phyloP scores from a whole-genome alignment of 495 filamentous ascomycete genomes.

The Viridothelium virens region DNA sequence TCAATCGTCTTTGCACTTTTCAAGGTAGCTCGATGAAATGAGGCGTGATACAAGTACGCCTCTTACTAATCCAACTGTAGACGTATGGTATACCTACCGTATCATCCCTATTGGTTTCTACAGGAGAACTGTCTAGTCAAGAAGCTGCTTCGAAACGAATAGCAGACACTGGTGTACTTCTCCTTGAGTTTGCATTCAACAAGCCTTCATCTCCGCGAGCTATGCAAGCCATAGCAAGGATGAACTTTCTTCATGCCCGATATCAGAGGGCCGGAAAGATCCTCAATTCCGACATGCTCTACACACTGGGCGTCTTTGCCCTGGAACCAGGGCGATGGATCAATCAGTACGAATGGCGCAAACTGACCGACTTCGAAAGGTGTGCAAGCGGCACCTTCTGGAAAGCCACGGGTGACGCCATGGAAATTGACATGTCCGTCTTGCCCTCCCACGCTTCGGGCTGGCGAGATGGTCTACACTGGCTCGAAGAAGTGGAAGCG shows the following conservation, averaged over 20 bases:
- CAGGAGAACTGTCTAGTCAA: slow-evolving; percentile 10
- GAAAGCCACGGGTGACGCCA: slow-evolving; percentile 37
- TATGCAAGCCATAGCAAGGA: slow-evolving; percentile 15
- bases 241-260: slow-evolving; percentile 17
- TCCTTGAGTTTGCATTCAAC: slow-evolving; percentile 10
- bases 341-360: slow-evolving; percentile 39
- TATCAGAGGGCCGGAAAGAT: slow-evolving; percentile 26
- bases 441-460: slow-evolving; percentile 2
- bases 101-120: slow-evolving; percentile 7
- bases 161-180: slow-evolving; percentile 18
- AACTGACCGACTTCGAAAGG: slow-evolving; percentile 35
- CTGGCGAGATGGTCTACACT: slow-evolving; percentile 12
- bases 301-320: slow-evolving; percentile 39
- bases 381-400: slow-evolving; percentile 39
- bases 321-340: slow-evolving; percentile 38
- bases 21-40: not conserved
- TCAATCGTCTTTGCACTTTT: not conserved
- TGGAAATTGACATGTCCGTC: slow-evolving; percentile 17
- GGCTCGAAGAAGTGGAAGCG: not conserved
- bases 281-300: slow-evolving; percentile 35
- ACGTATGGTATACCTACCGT: not conserved
- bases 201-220: not conserved
- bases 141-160: slow-evolving; percentile 15
- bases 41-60: too few relatives aligned
- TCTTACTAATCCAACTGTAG: not conserved